These are phyloP conservation scores for Harrya chromipes DNA, from an alignment of 768 basidiomycete genomes.

Conservation along the genomic window DNA sequence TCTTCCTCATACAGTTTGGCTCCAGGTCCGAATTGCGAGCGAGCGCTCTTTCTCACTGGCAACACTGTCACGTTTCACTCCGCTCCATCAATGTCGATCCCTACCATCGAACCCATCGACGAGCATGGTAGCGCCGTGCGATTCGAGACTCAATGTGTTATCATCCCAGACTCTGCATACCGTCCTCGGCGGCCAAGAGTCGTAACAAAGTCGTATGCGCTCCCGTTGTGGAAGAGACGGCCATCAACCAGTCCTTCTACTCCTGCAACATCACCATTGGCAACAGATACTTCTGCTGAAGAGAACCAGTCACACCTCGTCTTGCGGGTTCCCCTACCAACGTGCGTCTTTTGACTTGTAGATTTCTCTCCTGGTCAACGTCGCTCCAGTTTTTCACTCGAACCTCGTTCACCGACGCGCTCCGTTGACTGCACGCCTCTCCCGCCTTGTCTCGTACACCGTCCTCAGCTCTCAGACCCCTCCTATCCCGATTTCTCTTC, in stretches of 20 bases:
- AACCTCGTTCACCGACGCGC: conserved; percentile 41
- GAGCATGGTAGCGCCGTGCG: conserved; percentile 45
- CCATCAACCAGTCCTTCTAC: conserved; percentile 13
- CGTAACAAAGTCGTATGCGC: conserved; percentile 61
- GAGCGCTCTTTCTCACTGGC: no score
- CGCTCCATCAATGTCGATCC: conserved; percentile 12
- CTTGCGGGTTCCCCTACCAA: conserved; percentile 61
- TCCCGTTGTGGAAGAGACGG: conserved; percentile 63
- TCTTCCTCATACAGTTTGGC: background rate
- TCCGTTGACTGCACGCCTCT: conserved; percentile 35
- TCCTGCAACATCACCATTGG: conserved; percentile 15
- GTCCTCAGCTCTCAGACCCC: conserved; percentile 27
- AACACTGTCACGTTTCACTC: no score
- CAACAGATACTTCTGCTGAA: conserved; percentile 17
- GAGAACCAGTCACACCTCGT: conserved; percentile 45
- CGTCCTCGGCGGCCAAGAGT: conserved; percentile 47
- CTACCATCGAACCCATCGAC: conserved; percentile 8
- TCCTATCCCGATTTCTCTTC: background rate
- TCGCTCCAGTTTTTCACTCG: conserved; percentile 40
- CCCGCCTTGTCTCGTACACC: conserved; percentile 55
- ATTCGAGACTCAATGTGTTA: conserved; percentile 69
- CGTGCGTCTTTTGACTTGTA: conserved; percentile 37
- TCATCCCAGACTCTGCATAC: conserved; percentile 59
- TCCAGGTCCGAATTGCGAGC: no score
- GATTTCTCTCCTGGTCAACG: background rate